phyloP scores from a whole-genome alignment of 1,284 basidiomycete genomes.

The Rhodotorula glutinis region DNA sequence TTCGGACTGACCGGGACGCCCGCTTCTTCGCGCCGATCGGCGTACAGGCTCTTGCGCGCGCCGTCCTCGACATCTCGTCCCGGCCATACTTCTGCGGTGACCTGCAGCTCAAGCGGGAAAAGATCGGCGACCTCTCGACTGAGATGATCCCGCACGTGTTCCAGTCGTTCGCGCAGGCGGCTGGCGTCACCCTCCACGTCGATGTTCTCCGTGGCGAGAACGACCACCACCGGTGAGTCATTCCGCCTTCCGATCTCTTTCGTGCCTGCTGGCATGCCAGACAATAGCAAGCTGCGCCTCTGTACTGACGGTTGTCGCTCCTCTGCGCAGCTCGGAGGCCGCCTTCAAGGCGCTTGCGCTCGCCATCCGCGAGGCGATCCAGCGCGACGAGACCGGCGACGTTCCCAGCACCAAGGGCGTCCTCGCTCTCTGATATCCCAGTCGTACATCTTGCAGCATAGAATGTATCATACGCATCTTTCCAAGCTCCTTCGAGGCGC shows the following conservation, averaged over 20 bases:
- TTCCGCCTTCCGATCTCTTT: not conserved
- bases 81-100: slow-evolving; percentile 93
- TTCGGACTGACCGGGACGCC: too few relatives aligned
- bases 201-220: slow-evolving; percentile 93
- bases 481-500: too few relatives aligned
- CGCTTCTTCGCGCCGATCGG: too few relatives aligned
- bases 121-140: slow-evolving; percentile 84
- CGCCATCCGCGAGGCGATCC: slow-evolving; percentile 89
- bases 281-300: too few relatives aligned
- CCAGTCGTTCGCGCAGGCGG: slow-evolving; percentile 86
- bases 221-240: slow-evolving; percentile 86
- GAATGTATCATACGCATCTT: too few relatives aligned
- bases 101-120: slow-evolving; percentile 80
- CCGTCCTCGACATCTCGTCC: slow-evolving; percentile 96
- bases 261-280: too few relatives aligned
- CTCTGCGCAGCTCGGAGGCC: slow-evolving; percentile 72
- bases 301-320: not conserved
- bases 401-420: slow-evolving; percentile 98
- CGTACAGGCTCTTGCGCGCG: slow-evolving; percentile 78
- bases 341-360: slow-evolving; percentile 97
- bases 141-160: slow-evolving; percentile 98
- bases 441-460: too few relatives aligned
- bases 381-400: slow-evolving; percentile 82
- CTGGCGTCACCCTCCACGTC: slow-evolving; percentile 86
- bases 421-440: slow-evolving; percentile 49